Percentiles rank a stretch among this genome's conserved stretches.
phyloP scores from a whole-genome alignment of 2,329 filamentous ascomycete genomes.

The Penicillium sp. region DNA sequence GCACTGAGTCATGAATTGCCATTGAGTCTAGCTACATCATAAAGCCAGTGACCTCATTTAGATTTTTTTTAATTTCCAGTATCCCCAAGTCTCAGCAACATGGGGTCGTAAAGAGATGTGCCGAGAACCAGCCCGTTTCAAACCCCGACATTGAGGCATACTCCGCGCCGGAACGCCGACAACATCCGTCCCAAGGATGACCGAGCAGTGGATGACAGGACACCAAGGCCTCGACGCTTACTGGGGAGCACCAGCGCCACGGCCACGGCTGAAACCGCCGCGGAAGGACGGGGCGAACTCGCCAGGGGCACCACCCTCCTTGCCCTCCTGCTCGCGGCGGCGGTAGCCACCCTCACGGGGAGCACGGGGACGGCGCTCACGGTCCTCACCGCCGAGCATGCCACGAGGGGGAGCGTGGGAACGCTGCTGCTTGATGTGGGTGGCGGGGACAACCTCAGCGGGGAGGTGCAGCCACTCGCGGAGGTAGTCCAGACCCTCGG shows the following conservation, averaged over 20 bases:
- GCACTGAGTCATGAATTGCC: conserved; percentile 29
- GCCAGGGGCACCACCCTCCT: conserved; percentile 87
- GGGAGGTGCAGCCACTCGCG: conserved; percentile 99
- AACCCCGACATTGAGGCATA: conserved; percentile 19
- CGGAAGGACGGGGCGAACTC: conserved; percentile 91
- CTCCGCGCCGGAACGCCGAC: conserved; percentile 24
- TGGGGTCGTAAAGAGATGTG: conserved; percentile 17
- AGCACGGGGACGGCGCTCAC: conserved; percentile 75
- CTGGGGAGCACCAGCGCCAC: conserved; percentile 68
- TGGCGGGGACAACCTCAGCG: conserved; percentile 98
- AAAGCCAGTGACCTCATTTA: conserved; percentile 24
- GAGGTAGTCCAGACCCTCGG: conserved; percentile 99
- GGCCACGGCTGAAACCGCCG: conserved; percentile 84
- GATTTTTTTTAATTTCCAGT: conserved; percentile 23
- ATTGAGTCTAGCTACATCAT: conserved; percentile 30
- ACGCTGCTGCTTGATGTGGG: conserved; percentile 99
- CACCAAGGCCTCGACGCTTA: conserved; percentile 32
- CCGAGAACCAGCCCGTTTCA: conserved; percentile 25
- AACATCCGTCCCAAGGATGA: conserved; percentile 30
- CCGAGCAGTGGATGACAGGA: conserved; percentile 27
- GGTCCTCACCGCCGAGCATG: conserved; percentile 86
- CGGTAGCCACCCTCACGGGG: conserved; percentile 83
- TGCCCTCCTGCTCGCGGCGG: conserved; percentile 72
- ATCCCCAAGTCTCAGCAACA: conserved; percentile 18
- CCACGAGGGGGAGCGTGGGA: conserved; percentile 96